Evolutionary conservation across 2,329 filamentous ascomycete species (phyloP).

Genomic region (Leptographium galeiforme): DNA sequence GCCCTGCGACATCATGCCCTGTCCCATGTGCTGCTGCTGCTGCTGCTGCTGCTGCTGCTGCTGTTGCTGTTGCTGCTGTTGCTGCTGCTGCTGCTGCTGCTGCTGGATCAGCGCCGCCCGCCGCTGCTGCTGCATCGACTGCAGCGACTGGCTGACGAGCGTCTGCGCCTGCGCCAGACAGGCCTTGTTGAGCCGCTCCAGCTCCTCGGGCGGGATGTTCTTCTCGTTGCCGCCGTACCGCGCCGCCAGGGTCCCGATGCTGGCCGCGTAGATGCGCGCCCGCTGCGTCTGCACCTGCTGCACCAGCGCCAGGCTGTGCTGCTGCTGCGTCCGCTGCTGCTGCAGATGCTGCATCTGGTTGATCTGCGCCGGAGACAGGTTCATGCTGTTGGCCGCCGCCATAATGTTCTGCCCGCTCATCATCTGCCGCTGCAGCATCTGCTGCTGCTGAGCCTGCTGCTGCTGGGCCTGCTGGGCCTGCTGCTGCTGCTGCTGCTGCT

Average conservation of each 20-base stretch:
- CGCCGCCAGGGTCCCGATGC: slow-evolving; percentile 20
- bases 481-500: slow-evolving; percentile 13
- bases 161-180: slow-evolving; percentile 18
- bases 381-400: slow-evolving; percentile 15
- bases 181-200: slow-evolving; percentile 29
- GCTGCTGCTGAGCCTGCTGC: slow-evolving; percentile 23
- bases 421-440: slow-evolving; percentile 22
- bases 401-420: slow-evolving; percentile 14
- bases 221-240: slow-evolving; percentile 27
- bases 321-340: slow-evolving; percentile 14
- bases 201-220: slow-evolving; percentile 31
- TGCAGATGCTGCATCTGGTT: slow-evolving; percentile 15
- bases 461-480: slow-evolving; percentile 24
- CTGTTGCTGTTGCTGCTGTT: slow-evolving; percentile 12
- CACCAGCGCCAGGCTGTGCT: slow-evolving; percentile 12
- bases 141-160: slow-evolving; percentile 4
- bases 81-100: slow-evolving; percentile 12
- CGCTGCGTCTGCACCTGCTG: not conserved
- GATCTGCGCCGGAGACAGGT: slow-evolving; percentile 16
- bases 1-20: slow-evolving; percentile 13
- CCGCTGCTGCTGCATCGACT: slow-evolving; percentile 9
- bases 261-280: slow-evolving; percentile 22
- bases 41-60: slow-evolving; percentile 23
- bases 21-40: slow-evolving; percentile 18
- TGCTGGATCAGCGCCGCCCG: slow-evolving; percentile 6